Percentiles rank a stretch among this genome's conserved stretches.
Conservation (phyloP, 768 basidiomycete species). For the Leccinum sublutescens region DNA sequence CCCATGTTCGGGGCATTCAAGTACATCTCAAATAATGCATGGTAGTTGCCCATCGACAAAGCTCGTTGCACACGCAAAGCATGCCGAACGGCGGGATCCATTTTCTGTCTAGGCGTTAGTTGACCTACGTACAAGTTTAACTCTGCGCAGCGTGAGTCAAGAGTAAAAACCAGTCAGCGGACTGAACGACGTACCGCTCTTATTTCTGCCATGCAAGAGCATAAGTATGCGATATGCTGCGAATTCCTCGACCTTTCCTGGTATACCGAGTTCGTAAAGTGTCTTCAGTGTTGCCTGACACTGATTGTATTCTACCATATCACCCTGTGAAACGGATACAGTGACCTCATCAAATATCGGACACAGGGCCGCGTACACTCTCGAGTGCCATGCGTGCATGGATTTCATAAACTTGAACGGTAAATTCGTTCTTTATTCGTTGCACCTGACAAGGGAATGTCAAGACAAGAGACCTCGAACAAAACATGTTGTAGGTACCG, state of each 20-base stretch:
- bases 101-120: constrained; percentile 91
- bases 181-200: constrained; percentile 66
- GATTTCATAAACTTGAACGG: constrained; percentile 95
- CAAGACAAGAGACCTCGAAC: not conserved
- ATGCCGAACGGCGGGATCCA: constrained; percentile 75
- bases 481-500: constrained; percentile 54
- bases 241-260: constrained; percentile 93
- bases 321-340: constrained; percentile 54
- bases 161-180: not conserved
- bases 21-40: constrained; percentile 85
- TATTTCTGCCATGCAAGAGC: constrained; percentile 90
- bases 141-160: constrained; percentile 47
- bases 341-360: constrained; percentile 7
- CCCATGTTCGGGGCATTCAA: constrained; percentile 91
- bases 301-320: constrained; percentile 99
- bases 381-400: constrained; percentile 97
- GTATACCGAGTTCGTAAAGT: constrained; percentile 91
- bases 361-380: constrained; percentile 52
- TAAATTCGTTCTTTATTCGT: constrained; percentile 98
- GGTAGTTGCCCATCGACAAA: constrained; percentile 91
- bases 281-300: constrained; percentile 89
- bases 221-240: constrained; percentile 97
- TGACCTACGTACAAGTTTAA: constrained; percentile 96
- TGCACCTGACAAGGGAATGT: constrained; percentile 66
- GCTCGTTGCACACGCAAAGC: constrained; percentile 89